These are phyloP conservation scores for Tothia fuscella DNA, from an alignment of 2,329 filamentous ascomycete species.

Conservation along the genomic window DNA sequence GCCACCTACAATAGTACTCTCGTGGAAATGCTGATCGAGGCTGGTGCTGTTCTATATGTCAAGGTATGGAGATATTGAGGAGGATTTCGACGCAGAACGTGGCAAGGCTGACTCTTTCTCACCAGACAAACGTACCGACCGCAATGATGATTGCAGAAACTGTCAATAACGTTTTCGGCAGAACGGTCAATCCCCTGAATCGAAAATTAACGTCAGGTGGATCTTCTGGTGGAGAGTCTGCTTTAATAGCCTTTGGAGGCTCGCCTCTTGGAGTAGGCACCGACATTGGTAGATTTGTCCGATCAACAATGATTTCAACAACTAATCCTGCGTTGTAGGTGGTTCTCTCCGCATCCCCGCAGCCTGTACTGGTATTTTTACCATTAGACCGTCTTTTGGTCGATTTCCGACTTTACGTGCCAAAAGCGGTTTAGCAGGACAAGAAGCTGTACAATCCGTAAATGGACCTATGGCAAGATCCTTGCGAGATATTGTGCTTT, in stretches of 20 bases:
- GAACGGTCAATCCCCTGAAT: slow-evolving; percentile 51
- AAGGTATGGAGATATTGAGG: too few relatives aligned
- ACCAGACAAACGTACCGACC: slow-evolving; percentile 57
- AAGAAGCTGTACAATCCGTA: slow-evolving; percentile 52
- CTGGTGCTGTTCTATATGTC: slow-evolving; percentile 55
- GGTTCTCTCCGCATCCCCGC: slow-evolving; percentile 45
- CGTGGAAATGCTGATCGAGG: slow-evolving; percentile 44
- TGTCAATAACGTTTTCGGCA: slow-evolving; percentile 53
- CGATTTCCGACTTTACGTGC: slow-evolving; percentile 46
- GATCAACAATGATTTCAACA: not conserved
- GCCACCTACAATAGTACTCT: slow-evolving; percentile 44
- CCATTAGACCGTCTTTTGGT: slow-evolving; percentile 44
- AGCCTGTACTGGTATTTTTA: slow-evolving; percentile 46
- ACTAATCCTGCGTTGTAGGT: slow-evolving; percentile 19
- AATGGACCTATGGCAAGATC: slow-evolving; percentile 51
- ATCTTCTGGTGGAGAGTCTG: slow-evolving; percentile 55
- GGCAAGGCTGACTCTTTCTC: too few relatives aligned
- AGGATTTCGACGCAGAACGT: too few relatives aligned
- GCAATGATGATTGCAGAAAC: slow-evolving; percentile 59
- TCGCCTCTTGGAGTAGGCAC: slow-evolving; percentile 51
- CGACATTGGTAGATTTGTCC: slow-evolving; percentile 38
- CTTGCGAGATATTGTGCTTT: slow-evolving; percentile 38
- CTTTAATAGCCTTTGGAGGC: slow-evolving; percentile 47
- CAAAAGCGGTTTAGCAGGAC: slow-evolving; percentile 48
- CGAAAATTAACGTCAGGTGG: slow-evolving; percentile 50